phyloP scores from a whole-genome alignment of 805 yeast genomes.

The Metschnikowia kunwiensis region DNA sequence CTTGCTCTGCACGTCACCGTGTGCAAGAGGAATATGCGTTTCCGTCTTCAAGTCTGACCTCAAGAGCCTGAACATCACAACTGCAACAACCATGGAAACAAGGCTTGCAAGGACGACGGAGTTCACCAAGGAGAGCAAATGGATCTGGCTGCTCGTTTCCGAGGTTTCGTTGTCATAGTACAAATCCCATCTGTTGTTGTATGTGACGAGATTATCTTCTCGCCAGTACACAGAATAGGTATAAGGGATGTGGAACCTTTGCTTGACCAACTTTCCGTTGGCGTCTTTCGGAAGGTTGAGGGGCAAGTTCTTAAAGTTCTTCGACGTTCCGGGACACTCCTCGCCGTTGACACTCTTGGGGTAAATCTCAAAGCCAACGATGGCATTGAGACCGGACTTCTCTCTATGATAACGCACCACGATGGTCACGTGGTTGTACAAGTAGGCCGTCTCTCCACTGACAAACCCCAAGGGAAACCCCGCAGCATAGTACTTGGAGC shows the following conservation, averaged over 20 bases:
- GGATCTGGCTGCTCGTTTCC: constrained; percentile 49
- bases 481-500: constrained; percentile 71
- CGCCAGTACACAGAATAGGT: constrained; percentile 88
- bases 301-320: constrained; percentile 54
- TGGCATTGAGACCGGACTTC: constrained; percentile 44
- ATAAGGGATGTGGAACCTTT: constrained; percentile 56
- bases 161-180: constrained; percentile 56
- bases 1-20: constrained; percentile 3
- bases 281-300: constrained; percentile 36
- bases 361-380: constrained; percentile 88
- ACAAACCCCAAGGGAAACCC: constrained; percentile 84
- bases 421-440: constrained; percentile 79
- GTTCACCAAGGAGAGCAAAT: constrained; percentile 75
- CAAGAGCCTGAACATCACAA: constrained; percentile 56
- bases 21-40: constrained; percentile 16
- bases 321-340: constrained; percentile 73
- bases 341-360: constrained; percentile 71
- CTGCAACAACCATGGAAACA: constrained; percentile 61
- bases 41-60: constrained; percentile 47
- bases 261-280: constrained; percentile 23
- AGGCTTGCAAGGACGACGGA: constrained; percentile 63
- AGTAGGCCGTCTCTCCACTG: constrained; percentile 50
- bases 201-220: constrained; percentile 65
- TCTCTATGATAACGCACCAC: constrained; percentile 67
- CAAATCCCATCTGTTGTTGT: constrained; percentile 70